Evolutionary conservation across 2,329 filamentous ascomycete species (phyloP), one percentile per base, ranked within the genome.

Genomic region (Trichoderma lentiforme): DNA sequence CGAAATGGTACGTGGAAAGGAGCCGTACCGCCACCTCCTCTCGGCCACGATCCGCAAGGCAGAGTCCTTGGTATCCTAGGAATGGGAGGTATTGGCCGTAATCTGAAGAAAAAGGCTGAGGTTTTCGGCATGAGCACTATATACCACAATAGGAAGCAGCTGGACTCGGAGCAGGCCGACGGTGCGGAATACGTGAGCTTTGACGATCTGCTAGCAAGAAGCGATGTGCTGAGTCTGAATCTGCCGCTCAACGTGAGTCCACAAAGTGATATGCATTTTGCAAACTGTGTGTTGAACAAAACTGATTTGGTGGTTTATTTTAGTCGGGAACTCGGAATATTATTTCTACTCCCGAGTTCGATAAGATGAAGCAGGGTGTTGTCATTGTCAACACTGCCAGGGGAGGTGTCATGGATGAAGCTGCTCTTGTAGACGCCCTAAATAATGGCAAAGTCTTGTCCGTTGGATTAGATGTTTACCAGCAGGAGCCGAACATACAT

Each of bases 361-460:
- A 77, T 0, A 79, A 77, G 18, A 87, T 88, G 83, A 87, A 86
- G 72, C 77, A 81, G 1, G 85, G 85, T 0, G 76, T 80, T 0
- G 81, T 84, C 69, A 75, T 88, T 6, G 79, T 88, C 43, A 88
- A 88, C 75, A 88, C 86, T 0, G 83, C 86, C 0, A 81, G 86
- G 0, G 86, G 86, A 0, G 81, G 81, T 18, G 77, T 88, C 3
- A 77, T 88, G 1, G 82, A 88, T 72, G 85, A 88, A 73, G 75
- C 76, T 4, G 85, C 85, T 0, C 75, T 88, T 12, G 80, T 85
- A 3, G 75, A 79, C 11, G 86, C 85, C 0, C 74, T 88, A 2
- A 81, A 86, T 69, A 81, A 76, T 3, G 84, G 86, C 0, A 84
- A 85, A 64, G 73, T 88, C 3, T 78, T 78, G 1, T 77, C 83